phyloP scores from a whole-genome alignment of 1,284 basidiomycete species.

The Tilletia caries region DNA sequence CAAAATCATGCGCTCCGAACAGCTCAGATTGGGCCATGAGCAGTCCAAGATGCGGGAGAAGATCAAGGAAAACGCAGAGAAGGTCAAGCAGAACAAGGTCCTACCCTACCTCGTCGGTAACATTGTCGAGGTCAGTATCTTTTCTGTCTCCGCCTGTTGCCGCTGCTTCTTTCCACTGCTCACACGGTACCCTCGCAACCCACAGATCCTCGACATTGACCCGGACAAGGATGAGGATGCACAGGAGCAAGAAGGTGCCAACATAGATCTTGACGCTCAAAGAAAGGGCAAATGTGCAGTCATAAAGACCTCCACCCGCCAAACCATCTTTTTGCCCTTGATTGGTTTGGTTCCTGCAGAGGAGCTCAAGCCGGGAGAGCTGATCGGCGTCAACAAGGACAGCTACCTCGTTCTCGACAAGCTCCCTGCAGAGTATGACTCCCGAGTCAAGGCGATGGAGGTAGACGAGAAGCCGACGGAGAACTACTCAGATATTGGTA shows the following conservation, averaged over 20 bases:
- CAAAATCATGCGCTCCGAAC: constrained; percentile 63
- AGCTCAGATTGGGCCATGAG: constrained; percentile 84
- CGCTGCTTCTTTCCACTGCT: not conserved
- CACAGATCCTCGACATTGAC: constrained; percentile 92
- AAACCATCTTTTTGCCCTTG: constrained; percentile 94
- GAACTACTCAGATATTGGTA: constrained; percentile 72
- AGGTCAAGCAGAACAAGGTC: constrained; percentile 99
- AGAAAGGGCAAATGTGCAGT: constrained; percentile 96
- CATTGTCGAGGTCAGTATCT: constrained; percentile 58
- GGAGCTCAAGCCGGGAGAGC: constrained; percentile 80
- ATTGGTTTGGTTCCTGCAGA: constrained; percentile 93
- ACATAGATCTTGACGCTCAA: constrained; percentile 86
- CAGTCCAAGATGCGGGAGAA: constrained; percentile 95
- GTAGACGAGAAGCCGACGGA: constrained; percentile 78
- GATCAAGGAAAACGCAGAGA: constrained; percentile 95
- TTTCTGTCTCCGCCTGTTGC: not conserved
- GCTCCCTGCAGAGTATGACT: constrained; percentile 72
- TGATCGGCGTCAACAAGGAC: constrained; percentile 99
- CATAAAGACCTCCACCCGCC: constrained; percentile 93
- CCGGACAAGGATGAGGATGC: constrained; percentile 82
- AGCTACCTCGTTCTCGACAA: constrained; percentile 96
- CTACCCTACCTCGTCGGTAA: constrained; percentile 97
- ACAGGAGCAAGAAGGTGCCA: constrained; percentile 65
- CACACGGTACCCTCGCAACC: too few relatives aligned
- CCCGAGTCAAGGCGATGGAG: constrained; percentile 85